Conservation (phyloP, 106 monocot species). For the Dendrobium nobile region DNA sequence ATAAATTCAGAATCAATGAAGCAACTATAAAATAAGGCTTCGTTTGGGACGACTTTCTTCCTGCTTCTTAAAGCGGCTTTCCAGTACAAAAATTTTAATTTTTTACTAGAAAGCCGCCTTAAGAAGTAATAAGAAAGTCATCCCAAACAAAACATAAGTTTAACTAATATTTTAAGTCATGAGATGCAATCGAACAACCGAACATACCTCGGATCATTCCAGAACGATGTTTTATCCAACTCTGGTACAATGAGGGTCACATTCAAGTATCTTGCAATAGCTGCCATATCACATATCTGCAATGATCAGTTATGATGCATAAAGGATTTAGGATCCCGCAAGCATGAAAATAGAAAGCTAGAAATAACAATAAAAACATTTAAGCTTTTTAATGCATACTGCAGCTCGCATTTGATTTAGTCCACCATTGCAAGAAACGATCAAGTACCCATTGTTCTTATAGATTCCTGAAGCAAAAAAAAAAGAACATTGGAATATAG, state of each 20-base stretch:
- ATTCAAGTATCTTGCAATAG: constrained; percentile 82
- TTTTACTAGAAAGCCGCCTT: too few relatives aligned
- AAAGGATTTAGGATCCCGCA: not conserved
- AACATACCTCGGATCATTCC: constrained; percentile 81
- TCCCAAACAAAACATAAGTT: too few relatives aligned
- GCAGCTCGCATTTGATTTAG: constrained; percentile 98
- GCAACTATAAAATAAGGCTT: not conserved
- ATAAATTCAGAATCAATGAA: not conserved
- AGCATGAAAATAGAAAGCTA: not conserved
- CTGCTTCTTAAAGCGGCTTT: too few relatives aligned
- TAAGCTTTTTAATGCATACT: constrained; percentile 34
- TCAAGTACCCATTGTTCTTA: constrained; percentile 88
- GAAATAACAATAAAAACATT: not conserved
- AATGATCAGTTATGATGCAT: not conserved
- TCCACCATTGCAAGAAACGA: constrained; percentile 98
- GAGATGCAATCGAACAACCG: not conserved
- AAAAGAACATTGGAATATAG: not conserved
- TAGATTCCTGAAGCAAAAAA: constrained; percentile 56
- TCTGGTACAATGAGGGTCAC: constrained; percentile 93
- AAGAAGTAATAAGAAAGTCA: too few relatives aligned
- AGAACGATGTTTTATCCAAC: constrained; percentile 90
- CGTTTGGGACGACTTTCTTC: too few relatives aligned
- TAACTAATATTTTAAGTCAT: not conserved
- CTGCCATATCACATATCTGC: constrained; percentile 99
- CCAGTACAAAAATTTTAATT: too few relatives aligned